Conservation (phyloP, 1,284 basidiomycete genomes). For the Moesziomyces parantarcticus region DNA sequence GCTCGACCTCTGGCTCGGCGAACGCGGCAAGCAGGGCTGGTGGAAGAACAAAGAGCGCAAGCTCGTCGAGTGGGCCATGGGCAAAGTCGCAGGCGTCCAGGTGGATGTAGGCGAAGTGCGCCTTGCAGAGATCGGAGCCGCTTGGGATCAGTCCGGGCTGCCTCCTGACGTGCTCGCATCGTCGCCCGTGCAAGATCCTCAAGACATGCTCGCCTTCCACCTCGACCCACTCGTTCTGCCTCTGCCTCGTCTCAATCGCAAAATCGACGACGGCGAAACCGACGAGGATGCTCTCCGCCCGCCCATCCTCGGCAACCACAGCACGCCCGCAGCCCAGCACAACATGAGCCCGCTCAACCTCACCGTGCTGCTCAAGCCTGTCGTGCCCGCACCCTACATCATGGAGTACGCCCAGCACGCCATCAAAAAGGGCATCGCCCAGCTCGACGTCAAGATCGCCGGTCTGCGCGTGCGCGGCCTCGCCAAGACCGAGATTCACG, state of each 20-base stretch:
- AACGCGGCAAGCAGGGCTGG: constrained; percentile 40
- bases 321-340: constrained; percentile 47
- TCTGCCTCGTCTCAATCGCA: constrained; percentile 48
- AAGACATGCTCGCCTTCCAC: constrained; percentile 57
- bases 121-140: constrained; percentile 44
- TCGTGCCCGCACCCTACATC: constrained; percentile 54
- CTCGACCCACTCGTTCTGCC: constrained; percentile 59
- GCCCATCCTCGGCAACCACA: constrained; percentile 47
- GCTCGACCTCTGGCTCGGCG: constrained; percentile 59
- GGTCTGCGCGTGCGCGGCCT: constrained; percentile 54
- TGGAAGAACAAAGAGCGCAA: constrained; percentile 57
- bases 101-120: constrained; percentile 57
- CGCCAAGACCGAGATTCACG: constrained; percentile 44
- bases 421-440: constrained; percentile 45
- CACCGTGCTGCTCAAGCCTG: constrained; percentile 57
- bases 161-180: constrained; percentile 8
- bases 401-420: constrained; percentile 50
- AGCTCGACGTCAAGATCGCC: constrained; percentile 58
- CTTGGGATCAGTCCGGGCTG: constrained; percentile 23
- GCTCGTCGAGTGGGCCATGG: constrained; percentile 59
- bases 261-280: constrained; percentile 10
- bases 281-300: constrained; percentile 24
- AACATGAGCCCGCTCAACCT: constrained; percentile 58
- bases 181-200: constrained; percentile 18
- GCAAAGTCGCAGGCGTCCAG: constrained; percentile 56